These are phyloP conservation scores for Ustilago loliicola DNA, from an alignment of 1,284 basidiomycete genomes.

Conservation along the genomic window DNA sequence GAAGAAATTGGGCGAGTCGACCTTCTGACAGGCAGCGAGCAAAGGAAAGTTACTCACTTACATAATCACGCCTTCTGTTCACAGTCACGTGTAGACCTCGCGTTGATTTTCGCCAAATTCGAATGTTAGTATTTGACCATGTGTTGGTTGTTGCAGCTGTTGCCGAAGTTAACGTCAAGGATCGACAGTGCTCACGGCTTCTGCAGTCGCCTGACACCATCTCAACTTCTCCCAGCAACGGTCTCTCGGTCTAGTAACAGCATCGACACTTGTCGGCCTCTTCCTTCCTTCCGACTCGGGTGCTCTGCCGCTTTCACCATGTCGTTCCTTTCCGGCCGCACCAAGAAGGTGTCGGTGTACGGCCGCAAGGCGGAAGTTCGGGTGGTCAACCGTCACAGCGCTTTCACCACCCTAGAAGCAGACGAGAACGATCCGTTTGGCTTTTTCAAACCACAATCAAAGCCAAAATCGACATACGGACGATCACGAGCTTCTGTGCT, in stretches of 20 bases:
- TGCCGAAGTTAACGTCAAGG: background rate
- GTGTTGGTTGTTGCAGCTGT: conserved; percentile 3
- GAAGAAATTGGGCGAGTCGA: conserved; percentile 22
- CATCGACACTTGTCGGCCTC: background rate
- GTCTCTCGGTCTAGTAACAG: too few relatives aligned
- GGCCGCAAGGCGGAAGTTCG: conserved; percentile 36
- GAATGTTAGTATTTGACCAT: background rate
- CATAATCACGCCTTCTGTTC: conserved; percentile 8
- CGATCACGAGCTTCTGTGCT: conserved; percentile 25
- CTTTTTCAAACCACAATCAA: conserved; percentile 36
- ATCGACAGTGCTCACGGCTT: background rate
- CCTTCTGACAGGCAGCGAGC: background rate
- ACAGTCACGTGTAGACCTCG: conserved; percentile 38
- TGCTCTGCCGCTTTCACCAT: conserved; percentile 9
- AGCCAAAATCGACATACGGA: conserved; percentile 30
- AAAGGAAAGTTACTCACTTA: conserved; percentile 17
- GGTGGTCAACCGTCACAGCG: conserved; percentile 35
- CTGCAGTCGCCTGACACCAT: conserved; percentile 1
- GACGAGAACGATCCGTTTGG: conserved; percentile 52
- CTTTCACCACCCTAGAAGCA: conserved; percentile 26
- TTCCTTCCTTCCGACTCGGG: background rate
- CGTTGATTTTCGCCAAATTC: conserved; percentile 16
- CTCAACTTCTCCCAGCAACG: background rate
- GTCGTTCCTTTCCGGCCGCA: conserved; percentile 37
- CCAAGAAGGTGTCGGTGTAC: conserved; percentile 56